Conservation (phyloP, 768 basidiomycete genomes). For the Steccherinum ochraceum region DNA sequence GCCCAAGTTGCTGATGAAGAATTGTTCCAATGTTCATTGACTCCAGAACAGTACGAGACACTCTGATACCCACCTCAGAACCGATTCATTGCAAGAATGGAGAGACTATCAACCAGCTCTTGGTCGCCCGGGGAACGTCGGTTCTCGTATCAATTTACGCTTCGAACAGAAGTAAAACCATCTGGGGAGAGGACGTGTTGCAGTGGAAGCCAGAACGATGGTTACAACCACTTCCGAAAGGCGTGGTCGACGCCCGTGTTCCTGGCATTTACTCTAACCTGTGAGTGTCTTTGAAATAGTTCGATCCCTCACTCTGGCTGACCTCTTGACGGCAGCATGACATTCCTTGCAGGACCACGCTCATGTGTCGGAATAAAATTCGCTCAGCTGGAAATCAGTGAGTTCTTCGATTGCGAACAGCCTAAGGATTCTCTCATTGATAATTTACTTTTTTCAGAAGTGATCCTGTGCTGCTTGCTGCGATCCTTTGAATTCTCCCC, state of each 20-base stretch:
- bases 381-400: constrained; percentile 48
- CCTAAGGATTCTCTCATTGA: neutral
- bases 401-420: constrained; percentile 9
- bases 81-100: neutral
- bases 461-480: constrained; percentile 12
- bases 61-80: neutral
- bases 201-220: constrained; percentile 39
- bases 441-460: constrained; percentile 8
- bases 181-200: constrained; percentile 39
- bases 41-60: neutral
- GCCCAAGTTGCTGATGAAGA: too few species aligned
- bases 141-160: constrained; percentile 26
- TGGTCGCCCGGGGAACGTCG: neutral
- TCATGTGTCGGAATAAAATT: constrained; percentile 52
- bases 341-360: constrained; percentile 37
- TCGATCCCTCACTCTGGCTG: neutral
- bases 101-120: neutral
- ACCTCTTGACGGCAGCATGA: constrained; percentile 18
- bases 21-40: too few species aligned
- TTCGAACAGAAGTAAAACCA: constrained; percentile 32
- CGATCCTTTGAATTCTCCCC: constrained; percentile 11
- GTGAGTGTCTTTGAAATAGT: neutral
- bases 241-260: constrained; percentile 1
- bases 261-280: constrained; percentile 3
- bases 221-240: constrained; percentile 16